phyloP scores from a whole-genome alignment of 257 asterid genomes.

The Rauvolfia tetraphylla region DNA sequence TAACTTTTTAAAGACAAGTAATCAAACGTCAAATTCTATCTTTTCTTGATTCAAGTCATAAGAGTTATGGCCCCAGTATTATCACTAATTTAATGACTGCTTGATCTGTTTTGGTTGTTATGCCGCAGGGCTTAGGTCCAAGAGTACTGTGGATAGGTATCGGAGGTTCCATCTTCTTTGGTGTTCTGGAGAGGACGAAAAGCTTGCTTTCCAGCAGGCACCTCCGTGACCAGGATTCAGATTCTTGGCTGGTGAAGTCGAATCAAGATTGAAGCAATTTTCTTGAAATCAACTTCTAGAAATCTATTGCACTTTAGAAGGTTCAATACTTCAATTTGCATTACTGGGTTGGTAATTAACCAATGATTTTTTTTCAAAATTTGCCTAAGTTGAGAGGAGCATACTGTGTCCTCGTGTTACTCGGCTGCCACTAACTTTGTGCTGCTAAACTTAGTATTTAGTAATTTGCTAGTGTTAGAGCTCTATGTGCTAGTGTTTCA shows the following conservation, averaged over 20 bases:
- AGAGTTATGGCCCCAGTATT: too few species aligned
- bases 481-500: not conserved
- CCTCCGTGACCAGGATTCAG: conserved; percentile 21
- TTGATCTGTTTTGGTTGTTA: not conserved
- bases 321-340: not conserved
- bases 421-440: too few species aligned
- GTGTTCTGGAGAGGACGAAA: conserved; percentile 60
- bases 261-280: not conserved
- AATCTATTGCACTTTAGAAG: not conserved
- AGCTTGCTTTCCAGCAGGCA: conserved; percentile 35
- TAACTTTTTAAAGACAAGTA: too few species aligned
- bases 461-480: not conserved
- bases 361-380: too few species aligned
- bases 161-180: conserved; percentile 64
- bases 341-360: not conserved
- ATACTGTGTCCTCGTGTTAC: too few species aligned
- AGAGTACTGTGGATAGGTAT: conserved; percentile 69
- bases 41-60: too few species aligned
- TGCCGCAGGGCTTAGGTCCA: conserved; percentile 60
- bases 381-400: too few species aligned
- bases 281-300: not conserved
- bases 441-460: too few species aligned
- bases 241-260: conserved; percentile 17
- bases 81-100: too few species aligned
- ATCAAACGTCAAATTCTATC: not conserved